A percentile compares a stretch with the other conserved stretches of the same genome.
Conservation (phyloP, 225 moss, liverwort and hornwort genomes). For the Neckera pumila region DNA sequence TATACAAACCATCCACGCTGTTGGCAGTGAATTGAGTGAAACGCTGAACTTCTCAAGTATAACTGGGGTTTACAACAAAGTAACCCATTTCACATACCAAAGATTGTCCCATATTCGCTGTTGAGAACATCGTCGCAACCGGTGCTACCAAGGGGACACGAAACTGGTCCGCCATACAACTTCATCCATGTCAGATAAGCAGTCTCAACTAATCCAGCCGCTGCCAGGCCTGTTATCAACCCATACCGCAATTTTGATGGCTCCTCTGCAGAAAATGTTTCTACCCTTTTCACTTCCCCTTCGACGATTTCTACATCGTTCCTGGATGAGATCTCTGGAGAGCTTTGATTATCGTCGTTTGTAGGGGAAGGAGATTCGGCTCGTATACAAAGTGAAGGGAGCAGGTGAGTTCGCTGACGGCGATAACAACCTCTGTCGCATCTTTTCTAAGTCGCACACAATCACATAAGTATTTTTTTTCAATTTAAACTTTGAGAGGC, state of each 20-base stretch:
- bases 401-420: background rate
- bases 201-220: slow-evolving; percentile 68
- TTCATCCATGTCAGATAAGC: slow-evolving; percentile 80
- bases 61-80: background rate
- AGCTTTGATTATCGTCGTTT: slow-evolving; percentile 2
- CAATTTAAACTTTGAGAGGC: background rate
- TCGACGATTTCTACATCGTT: background rate
- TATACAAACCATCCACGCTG: background rate
- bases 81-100: slow-evolving; percentile 26
- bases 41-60: background rate
- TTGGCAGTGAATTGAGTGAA: background rate
- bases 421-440: slow-evolving; percentile 11
- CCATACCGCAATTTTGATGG: slow-evolving; percentile 59
- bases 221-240: slow-evolving; percentile 63
- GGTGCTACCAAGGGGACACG: slow-evolving; percentile 54
- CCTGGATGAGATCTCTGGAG: slow-evolving; percentile 4
- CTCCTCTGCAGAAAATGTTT: background rate
- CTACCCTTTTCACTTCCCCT: slow-evolving; percentile 16
- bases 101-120: slow-evolving; percentile 71
- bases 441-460: slow-evolving; percentile 31
- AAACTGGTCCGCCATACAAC: slow-evolving; percentile 55
- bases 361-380: slow-evolving; percentile 13
- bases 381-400: background rate
- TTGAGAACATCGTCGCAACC: slow-evolving; percentile 84
- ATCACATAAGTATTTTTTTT: background rate